Base-by-base conservation (phyloP, 768 basidiomycete species). In the Collybia sp. region DNA sequence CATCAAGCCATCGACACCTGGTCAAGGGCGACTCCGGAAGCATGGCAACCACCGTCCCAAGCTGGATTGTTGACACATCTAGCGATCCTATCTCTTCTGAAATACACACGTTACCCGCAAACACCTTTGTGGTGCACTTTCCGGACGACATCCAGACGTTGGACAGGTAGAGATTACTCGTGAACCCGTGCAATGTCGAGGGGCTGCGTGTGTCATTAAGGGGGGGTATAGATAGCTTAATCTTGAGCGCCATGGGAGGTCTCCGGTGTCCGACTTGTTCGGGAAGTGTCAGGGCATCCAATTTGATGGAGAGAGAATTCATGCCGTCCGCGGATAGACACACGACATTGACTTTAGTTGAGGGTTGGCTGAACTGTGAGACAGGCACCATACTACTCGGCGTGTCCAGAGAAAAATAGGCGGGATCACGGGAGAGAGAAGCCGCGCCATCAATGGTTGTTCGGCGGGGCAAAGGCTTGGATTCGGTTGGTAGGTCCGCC, bases 1-100 rank as follows among this genome's bases (percentile, higher is more conserved):
- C 62, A 58, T 84, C 82, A 51, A 84, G 69, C 86, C 85, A 85
- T 48, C 83, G 76, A 62, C 85, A 85, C 48, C 79, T 70, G 56
- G 61, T 79, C 41, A 90, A 67, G 12, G 71, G 62, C 16, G 85
- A 86, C 49, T 88, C 85, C 36, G 88, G 85, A 40, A 89, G 68
- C 46, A 73, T 62, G 43, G 79, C 75, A 51, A 77, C 73, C 1
- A 77, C 70, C 36, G 67, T 72, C 43, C 78, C 74, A 50, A 76
- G 59, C 43, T 75, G 71, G 49, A 71, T 70, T 47, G 66, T 67
- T 51, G 72, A 65, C 25, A 77, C 61, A 19, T 78, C 73, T 44
- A 86, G 70, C 20, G 67, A 56, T 42, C 70, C 80, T 32, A 65
- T 62, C 55, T 88, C 85, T 47, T 76, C 69, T 38, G 73, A 69